Conservation (phyloP, 2,329 filamentous ascomycete genomes). For the Fusarium pininemorale region DNA sequence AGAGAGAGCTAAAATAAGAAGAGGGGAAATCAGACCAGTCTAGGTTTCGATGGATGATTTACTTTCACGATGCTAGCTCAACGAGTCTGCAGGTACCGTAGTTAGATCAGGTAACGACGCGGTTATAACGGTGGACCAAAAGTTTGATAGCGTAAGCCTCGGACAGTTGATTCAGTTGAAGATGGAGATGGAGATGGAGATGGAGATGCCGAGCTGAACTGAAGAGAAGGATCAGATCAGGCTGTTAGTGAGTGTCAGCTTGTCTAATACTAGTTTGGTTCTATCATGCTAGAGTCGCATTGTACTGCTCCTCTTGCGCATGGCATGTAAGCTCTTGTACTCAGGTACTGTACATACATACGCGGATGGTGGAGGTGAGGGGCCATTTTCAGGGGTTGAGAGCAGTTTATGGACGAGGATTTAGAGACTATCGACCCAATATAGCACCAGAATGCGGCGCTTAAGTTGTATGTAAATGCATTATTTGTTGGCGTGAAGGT, state of each 20-base stretch:
- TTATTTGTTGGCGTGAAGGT: not conserved
- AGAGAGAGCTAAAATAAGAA: conserved; percentile 15
- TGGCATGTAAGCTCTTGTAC: conserved; percentile 8
- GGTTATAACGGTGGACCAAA: conserved; percentile 18
- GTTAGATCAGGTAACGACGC: conserved; percentile 18
- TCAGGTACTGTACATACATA: too few relatives aligned
- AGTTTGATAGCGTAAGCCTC: conserved; percentile 12
- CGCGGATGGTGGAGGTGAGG: conserved; percentile 13
- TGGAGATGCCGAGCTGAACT: conserved; percentile 4
- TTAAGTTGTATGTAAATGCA: conserved; percentile 7
- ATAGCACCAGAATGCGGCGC: conserved; percentile 18
- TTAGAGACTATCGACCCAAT: conserved; percentile 10
- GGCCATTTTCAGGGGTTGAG: not conserved
- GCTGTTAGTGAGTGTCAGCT: not conserved
- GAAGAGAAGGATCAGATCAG: not conserved
- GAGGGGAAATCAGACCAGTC: conserved; percentile 4
- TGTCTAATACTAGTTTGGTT: not conserved
- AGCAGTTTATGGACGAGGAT: conserved; percentile 10
- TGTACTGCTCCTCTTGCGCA: conserved; percentile 8
- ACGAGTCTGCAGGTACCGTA: not conserved
- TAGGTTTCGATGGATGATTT: conserved; percentile 12
- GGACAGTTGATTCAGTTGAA: conserved; percentile 11
- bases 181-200: conserved; percentile 2
- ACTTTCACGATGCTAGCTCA: conserved; percentile 8
- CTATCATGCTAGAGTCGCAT: conserved; percentile 5